A percentile compares a stretch with the other conserved stretches of the same genome.
These are phyloP conservation scores for Helianthus tuberosus DNA, from an alignment of 129 eudicot genomes.

Conservation along the genomic window DNA sequence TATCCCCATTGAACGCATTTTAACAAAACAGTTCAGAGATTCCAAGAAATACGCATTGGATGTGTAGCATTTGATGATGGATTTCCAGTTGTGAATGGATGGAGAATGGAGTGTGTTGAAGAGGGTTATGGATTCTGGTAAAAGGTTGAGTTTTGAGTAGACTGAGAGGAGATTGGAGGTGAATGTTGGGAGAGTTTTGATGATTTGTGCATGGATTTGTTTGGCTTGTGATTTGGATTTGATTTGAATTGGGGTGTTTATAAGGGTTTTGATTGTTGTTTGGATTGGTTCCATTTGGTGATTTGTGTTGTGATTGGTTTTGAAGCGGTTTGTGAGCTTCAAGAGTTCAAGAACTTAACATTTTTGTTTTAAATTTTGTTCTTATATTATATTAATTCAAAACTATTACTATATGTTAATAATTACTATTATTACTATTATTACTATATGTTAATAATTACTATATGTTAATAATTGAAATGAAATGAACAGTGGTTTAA, in stretches of 20 bases:
- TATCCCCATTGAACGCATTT: slow-evolving; percentile 62
- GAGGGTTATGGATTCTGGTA: no score
- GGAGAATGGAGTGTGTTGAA: slow-evolving; percentile 23
- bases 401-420: no score
- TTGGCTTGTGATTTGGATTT: slow-evolving; percentile 58
- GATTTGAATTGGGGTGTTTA: slow-evolving; percentile 44
- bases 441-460: no score
- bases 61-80: slow-evolving; percentile 65
- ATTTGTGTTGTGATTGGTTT: no score
- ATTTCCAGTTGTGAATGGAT: slow-evolving; percentile 57
- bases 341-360: background rate
- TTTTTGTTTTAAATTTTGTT: no score
- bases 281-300: slow-evolving; percentile 33
- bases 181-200: slow-evolving; percentile 28
- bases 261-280: slow-evolving; percentile 32
- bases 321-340: background rate
- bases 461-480: no score
- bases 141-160: no score
- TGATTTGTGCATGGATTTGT: slow-evolving; percentile 76
- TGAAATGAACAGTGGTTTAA: no score
- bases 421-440: no score
- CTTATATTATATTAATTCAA: no score
- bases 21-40: slow-evolving; percentile 49
- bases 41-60: slow-evolving; percentile 46
- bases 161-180: no score